phyloP scores from a whole-genome alignment of 176 grass and related monocot species.

The Eleusine indica region DNA sequence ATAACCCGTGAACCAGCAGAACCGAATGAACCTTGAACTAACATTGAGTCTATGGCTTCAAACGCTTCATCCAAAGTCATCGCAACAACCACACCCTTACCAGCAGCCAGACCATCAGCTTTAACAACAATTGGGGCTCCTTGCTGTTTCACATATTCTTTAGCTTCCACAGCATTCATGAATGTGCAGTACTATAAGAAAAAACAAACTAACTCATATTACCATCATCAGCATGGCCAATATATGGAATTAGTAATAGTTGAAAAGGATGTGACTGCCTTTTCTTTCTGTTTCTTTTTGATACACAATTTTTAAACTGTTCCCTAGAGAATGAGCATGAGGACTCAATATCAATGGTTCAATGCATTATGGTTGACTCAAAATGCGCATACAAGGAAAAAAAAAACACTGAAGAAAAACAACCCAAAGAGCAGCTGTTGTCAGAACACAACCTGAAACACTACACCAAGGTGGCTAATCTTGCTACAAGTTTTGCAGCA shows the following conservation, averaged over 20 bases:
- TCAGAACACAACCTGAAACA: background rate
- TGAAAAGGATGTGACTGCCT: background rate
- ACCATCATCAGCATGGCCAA: background rate
- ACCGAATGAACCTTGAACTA: constrained; percentile 82
- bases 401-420: background rate
- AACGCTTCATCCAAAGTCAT: constrained; percentile 77
- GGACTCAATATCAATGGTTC: too few relatives aligned
- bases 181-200: constrained; percentile 76
- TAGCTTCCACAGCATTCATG: constrained; percentile 64
- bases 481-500: constrained; percentile 8
- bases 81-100: constrained; percentile 84
- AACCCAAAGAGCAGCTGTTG: background rate
- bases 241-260: constrained; percentile 1
- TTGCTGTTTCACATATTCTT: constrained; percentile 67
- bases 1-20: constrained; percentile 75
- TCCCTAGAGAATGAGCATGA: background rate
- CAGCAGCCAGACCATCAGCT: constrained; percentile 84
- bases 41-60: constrained; percentile 77
- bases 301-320: background rate
- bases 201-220: constrained; percentile 9
- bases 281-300: background rate
- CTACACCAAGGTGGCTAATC: background rate
- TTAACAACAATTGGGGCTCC: constrained; percentile 84
- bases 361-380: background rate
- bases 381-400: background rate